Base-by-base conservation (phyloP, 805 yeast species). In the Kluyveromyces wickerhamii region DNA sequence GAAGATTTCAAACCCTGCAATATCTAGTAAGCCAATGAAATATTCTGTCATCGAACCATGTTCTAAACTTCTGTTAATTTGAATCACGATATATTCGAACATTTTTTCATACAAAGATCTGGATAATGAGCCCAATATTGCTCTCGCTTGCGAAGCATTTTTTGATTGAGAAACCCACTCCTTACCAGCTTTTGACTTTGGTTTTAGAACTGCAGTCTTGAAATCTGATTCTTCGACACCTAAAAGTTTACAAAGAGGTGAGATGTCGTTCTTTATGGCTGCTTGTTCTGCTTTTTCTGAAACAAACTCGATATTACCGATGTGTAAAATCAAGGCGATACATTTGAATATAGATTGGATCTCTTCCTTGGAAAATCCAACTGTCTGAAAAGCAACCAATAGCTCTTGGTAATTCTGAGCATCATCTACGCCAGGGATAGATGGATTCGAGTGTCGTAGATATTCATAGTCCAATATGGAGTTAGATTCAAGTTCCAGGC, bases 1-100 rank as follows among this genome's bases (percentile, higher is more conserved):
- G 59, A 92, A 92, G 53, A 92, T 96, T 63, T 92, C 98, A 57
- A 92, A 92, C 8, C 98, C 98, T 41, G 94, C 94, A 49, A 92
- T 92, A 77, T 92, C 99, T 48, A 92, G 69, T 14, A 92, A 94
- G 42, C 99, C 98, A 51, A 92, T 92, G 46, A 79, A 89, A 35
- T 74, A 69, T 15, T 63, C 59, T 3, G 66, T 58, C 36, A 55
- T 49, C 3, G 64, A 57, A 6, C 65, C 60, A 29, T 61, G 69
- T 42, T 69, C 71, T 8, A 92, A 69, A 34, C 74, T 80, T 4
- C 66, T 66, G 54, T 92, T 94, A 47, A 92, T 83, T 35, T 74
- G 71, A 36, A 69, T 69, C 9, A 92, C 94, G 24, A 92, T 69
- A 49, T 66, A 75, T 32, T 80, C 81, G 62, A 92, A 92, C 7